These are phyloP conservation scores for Albatrellus ellisii DNA, from an alignment of 768 basidiomycete species.

Conservation along the genomic window DNA sequence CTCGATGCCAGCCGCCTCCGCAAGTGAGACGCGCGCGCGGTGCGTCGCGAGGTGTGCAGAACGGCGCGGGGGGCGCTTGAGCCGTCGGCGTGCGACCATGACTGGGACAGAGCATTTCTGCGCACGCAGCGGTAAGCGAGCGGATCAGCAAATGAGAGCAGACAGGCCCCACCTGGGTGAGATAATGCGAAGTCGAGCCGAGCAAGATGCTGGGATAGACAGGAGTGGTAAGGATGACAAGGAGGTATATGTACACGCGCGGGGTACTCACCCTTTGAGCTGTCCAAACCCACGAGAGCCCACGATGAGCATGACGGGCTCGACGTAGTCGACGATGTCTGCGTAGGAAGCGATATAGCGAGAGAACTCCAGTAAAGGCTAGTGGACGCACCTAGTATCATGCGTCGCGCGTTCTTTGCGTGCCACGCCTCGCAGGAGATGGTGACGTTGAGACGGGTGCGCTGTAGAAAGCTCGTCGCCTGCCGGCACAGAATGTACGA, in stretches of 20 bases:
- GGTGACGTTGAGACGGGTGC: slow-evolving; percentile 78
- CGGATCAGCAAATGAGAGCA: background rate
- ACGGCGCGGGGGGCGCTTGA: slow-evolving; percentile 76
- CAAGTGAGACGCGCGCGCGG: slow-evolving; percentile 73
- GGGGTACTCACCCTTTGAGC: slow-evolving; percentile 62
- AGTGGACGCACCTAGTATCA: slow-evolving; percentile 52
- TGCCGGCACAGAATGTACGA: slow-evolving; percentile 85
- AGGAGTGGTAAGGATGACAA: slow-evolving; percentile 1
- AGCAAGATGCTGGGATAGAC: slow-evolving; percentile 57
- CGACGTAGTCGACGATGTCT: slow-evolving; percentile 79
- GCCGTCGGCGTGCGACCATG: slow-evolving; percentile 88
- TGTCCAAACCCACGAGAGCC: slow-evolving; percentile 86
- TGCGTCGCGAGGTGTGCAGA: slow-evolving; percentile 73
- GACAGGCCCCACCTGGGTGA: slow-evolving; percentile 48
- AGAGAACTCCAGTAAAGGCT: background rate
- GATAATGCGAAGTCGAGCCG: slow-evolving; percentile 91
- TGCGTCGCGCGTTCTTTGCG: slow-evolving; percentile 88
- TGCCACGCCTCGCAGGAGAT: slow-evolving; percentile 94
- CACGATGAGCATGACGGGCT: slow-evolving; percentile 88
- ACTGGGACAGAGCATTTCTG: slow-evolving; percentile 92
- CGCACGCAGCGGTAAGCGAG: slow-evolving; percentile 2
- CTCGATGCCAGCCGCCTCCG: slow-evolving; percentile 77
- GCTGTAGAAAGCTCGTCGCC: slow-evolving; percentile 78
- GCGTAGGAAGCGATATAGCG: background rate
- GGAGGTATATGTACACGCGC: background rate